Evolutionary conservation across 495 filamentous ascomycete species (phyloP), one percentile per base, ranked within the genome.

Genomic region (Tuber magnatum): DNA sequence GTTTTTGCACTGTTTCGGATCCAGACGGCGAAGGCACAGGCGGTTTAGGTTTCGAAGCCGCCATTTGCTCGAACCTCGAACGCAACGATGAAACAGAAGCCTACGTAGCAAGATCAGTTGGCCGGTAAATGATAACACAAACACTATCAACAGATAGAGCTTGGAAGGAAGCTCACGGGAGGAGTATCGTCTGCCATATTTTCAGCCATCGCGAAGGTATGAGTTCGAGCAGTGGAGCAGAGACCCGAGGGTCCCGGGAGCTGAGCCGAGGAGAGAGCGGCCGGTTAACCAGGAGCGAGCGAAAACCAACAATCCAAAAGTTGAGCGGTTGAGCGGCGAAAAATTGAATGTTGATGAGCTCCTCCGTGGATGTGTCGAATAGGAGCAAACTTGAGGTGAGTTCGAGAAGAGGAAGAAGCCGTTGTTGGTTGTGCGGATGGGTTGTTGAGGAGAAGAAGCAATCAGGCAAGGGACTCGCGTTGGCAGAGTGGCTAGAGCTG

Each of bases 61-160:
- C 88, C 83, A 97, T 90, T 74, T 91, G 91, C 86, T 99, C 95
- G 81, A 99, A 99, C 82, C 94, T 91, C 65, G 94, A 95, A 70
- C 93, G 88, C 44, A 98, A 86, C 69, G 94, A 97, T 65, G 95
- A 99, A 40, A 99, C 95, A 0, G 95, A 82, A 71, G 80, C 80
- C 80, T 82, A 68, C 28, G 24, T 41, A 75, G 69, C 40, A 41
- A n/a, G 69, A 40, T 72, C 35, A 72, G 77, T 70, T 73, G 72
- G 73, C 41, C 71, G 73, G 38, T 78, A 78, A 72, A 78, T 69
- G 74, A 75, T 32, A 38, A 41, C 12, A 69, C 16, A 48, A 40
- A 38, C 8, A 48, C 74, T 75, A 69, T 69, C 32, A 40, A 40
- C 32, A 73, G 24, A 44, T 43, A 24, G 28, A 44, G n/a, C 38